A percentile compares a stretch with the other conserved stretches of the same genome.
Evolutionary conservation across 2,329 filamentous ascomycete species (phyloP).

Genomic region (Cyphellophora europaea): DNA sequence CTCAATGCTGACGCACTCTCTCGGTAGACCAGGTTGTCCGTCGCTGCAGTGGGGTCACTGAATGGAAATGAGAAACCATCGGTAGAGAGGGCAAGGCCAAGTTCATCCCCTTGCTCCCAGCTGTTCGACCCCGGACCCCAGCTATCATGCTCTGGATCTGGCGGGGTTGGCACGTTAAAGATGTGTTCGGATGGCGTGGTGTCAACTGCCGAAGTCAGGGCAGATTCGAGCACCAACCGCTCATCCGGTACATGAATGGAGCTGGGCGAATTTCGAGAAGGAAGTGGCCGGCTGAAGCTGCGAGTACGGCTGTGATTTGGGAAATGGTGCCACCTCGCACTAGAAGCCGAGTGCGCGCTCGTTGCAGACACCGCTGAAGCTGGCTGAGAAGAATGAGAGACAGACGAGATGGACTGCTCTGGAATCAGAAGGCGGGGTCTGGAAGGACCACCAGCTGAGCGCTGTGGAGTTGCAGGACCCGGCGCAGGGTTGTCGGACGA

Average conservation of each 20-base stretch:
- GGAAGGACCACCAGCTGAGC: not conserved
- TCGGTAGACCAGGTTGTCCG: conserved; percentile 3
- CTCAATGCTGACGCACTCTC: not conserved
- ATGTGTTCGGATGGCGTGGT: conserved; percentile 2
- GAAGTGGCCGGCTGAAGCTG: conserved; percentile 12
- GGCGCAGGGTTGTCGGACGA: not conserved
- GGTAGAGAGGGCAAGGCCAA: conserved; percentile 8
- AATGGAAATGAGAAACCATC: not conserved
- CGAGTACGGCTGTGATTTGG: conserved; percentile 6
- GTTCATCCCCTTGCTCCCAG: conserved; percentile 14
- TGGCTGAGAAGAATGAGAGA: conserved; percentile 6
- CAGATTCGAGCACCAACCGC: not conserved
- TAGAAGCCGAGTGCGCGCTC: conserved; percentile 1
- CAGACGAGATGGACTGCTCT: conserved; percentile 5
- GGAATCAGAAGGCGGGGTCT: conserved; percentile 1
- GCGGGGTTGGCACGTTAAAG: conserved; percentile 3
- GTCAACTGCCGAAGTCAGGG: conserved; percentile 2
- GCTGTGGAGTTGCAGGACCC: not conserved
- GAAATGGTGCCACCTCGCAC: conserved; percentile 4
- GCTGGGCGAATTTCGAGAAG: conserved; percentile 3
- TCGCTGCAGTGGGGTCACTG: not conserved
- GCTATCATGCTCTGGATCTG: conserved; percentile 10
- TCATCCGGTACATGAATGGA: not conserved
- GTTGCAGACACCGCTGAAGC: conserved; percentile 1
- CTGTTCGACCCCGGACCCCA: conserved; percentile 12